These are phyloP conservation scores for Peronosclerospora sorghi DNA, from an alignment of 352 stramenopile genomes.

Conservation along the genomic window DNA sequence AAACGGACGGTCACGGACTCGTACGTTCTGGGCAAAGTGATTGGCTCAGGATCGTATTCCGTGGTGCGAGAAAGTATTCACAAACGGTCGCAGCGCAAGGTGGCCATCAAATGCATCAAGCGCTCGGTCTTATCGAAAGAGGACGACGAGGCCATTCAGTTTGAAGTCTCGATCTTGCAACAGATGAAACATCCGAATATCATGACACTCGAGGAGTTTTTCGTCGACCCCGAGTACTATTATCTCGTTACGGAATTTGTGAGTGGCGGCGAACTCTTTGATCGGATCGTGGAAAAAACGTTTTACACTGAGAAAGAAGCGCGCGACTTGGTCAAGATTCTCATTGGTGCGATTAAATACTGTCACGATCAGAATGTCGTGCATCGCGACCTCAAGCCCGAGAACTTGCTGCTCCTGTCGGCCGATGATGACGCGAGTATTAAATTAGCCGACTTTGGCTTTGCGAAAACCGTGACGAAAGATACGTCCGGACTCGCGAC, in stretches of 20 bases:
- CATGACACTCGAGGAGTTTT: conserved; percentile 87
- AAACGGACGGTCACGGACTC: conserved; percentile 53
- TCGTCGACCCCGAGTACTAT: conserved; percentile 78
- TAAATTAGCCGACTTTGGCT: conserved; percentile 90
- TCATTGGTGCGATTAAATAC: conserved; percentile 76
- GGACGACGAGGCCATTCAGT: conserved; percentile 69
- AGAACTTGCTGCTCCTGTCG: conserved; percentile 82
- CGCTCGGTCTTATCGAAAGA: conserved; percentile 55
- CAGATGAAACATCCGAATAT: conserved; percentile 85
- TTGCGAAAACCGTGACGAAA: conserved; percentile 78
- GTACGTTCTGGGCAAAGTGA: conserved; percentile 69
- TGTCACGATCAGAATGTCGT: conserved; percentile 83
- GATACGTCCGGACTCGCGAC: conserved; percentile 53
- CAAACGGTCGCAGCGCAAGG: conserved; percentile 70
- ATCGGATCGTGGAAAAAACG: conserved; percentile 83
- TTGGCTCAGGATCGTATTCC: conserved; percentile 85
- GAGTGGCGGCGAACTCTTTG: conserved; percentile 80
- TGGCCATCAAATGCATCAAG: conserved; percentile 87
- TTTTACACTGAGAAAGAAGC: conserved; percentile 83
- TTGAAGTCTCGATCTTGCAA: conserved; percentile 75
- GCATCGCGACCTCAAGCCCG: conserved; percentile 72
- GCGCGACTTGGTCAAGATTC: conserved; percentile 70
- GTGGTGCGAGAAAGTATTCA: conserved; percentile 78
- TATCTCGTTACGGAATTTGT: conserved; percentile 87
- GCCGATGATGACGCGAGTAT: conserved; percentile 81